Evolutionary conservation across 75 land plant genomes (phyloP).

Genomic region (Adiantum capillusveneris): DNA sequence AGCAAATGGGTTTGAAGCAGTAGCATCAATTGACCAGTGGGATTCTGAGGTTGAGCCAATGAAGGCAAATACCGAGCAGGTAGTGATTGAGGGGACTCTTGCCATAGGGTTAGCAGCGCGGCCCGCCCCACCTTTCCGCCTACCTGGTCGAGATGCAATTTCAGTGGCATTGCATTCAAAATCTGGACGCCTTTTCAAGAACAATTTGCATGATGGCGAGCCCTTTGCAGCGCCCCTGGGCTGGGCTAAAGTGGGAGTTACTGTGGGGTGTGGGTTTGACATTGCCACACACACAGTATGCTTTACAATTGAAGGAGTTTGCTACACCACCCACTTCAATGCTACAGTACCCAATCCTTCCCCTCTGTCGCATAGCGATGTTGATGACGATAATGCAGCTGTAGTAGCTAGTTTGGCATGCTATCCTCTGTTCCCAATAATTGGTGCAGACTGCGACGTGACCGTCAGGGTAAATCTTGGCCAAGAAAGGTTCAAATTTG

Average conservation of each 20-base stretch:
- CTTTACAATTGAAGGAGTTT: conserved; percentile 1
- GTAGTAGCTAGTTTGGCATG: too few species aligned
- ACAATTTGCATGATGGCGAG: not conserved
- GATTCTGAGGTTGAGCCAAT: too few species aligned
- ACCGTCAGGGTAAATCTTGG: conserved; percentile 16
- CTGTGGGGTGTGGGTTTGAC: conserved; percentile 21
- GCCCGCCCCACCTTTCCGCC: conserved; percentile 18
- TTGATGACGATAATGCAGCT: not conserved
- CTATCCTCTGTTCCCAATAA: conserved; percentile 11
- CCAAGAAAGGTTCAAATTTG: conserved; percentile 2
- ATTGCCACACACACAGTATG: not conserved
- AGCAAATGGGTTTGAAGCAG: too few species aligned
- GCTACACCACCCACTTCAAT: not conserved
- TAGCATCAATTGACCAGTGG: too few species aligned
- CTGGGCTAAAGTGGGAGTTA: conserved; percentile 12
- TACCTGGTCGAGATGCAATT: conserved; percentile 10
- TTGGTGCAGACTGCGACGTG: conserved; percentile 18
- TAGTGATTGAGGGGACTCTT: not conserved
- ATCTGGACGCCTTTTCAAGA: conserved; percentile 4
- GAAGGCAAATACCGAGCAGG: too few species aligned
- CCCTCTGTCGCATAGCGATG: not conserved
- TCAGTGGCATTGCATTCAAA: conserved; percentile 14
- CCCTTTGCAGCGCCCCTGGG: not conserved
- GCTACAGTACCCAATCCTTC: not conserved
- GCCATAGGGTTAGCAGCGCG: conserved; percentile 13